A percentile compares a stretch with the other conserved stretches of the same genome.
phyloP scores from a whole-genome alignment of 108 stramenopile species.

The Fragilaria crotonensis region DNA sequence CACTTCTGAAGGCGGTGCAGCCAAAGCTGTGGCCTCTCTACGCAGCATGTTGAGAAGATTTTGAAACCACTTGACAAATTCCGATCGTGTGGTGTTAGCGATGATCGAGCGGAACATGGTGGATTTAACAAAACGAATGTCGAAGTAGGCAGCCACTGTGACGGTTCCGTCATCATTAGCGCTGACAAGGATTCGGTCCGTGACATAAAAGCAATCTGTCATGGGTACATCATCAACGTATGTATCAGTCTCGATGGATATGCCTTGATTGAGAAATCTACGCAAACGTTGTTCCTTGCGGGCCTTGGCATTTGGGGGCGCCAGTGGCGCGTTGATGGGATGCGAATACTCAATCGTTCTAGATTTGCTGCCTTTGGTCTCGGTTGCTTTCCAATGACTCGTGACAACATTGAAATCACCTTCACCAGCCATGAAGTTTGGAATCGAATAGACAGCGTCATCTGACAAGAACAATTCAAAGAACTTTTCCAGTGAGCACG shows the following conservation, averaged over 20 bases:
- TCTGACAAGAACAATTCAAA: conserved; percentile 41
- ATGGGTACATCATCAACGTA: conserved; percentile 74
- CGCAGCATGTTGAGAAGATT: conserved; percentile 9
- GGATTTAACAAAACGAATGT: conserved; percentile 65
- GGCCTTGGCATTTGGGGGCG: conserved; percentile 68
- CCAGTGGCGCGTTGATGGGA: conserved; percentile 80
- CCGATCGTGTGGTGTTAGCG: conserved; percentile 43
- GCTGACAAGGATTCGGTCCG: conserved; percentile 49
- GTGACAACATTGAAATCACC: conserved; percentile 48
- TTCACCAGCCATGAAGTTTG: conserved; percentile 35
- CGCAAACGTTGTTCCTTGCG: conserved; percentile 60
- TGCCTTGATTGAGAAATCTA: conserved; percentile 40
- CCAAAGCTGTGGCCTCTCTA: not conserved
- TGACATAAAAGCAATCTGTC: conserved; percentile 81
- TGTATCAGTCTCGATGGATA: conserved; percentile 67
- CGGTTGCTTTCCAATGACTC: conserved; percentile 38
- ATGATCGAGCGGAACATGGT: conserved; percentile 73
- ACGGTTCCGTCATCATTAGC: conserved; percentile 25
- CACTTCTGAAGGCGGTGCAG: not conserved
- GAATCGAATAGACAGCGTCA: conserved; percentile 38
- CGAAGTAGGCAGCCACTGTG: conserved; percentile 36
- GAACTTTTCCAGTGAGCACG: conserved; percentile 47
- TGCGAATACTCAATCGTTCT: conserved; percentile 66
- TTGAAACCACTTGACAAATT: conserved; percentile 51
- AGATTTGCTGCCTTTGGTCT: conserved; percentile 7